Base-by-base conservation (phyloP, 1,139 yeast genomes). In the Blastobotrys raffinosifermentans region DNA sequence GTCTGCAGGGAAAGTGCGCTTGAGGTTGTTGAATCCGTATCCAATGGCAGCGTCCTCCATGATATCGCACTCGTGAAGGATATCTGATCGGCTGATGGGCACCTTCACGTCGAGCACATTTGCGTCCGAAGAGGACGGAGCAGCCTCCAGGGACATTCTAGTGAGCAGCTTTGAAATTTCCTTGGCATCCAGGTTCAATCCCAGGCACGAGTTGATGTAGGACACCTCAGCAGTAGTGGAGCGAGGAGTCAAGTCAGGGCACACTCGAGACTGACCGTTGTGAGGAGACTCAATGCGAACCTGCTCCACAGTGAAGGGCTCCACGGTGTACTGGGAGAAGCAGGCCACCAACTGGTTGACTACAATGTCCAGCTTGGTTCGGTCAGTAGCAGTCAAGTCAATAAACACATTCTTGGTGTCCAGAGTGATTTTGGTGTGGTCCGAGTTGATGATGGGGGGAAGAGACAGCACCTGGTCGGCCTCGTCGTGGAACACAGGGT, bases 41-140 rank as follows among this genome's bases (percentile, higher is more conserved):
- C 87, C 94, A 58, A 93, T 82, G 37, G 96, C 98, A 33, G 89
- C 96, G 63, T 93, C 99, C 65, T 93, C 99, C 95, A 93, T 84
- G 51, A 93, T 82, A 64, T 93, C 99, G 72, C 98, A 91, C 63
- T 87, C 95, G 64, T 93, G 99, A 56, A 93, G 73, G 46, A 93
- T 76, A 63, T 93, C 99, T 7, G 97, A 80, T 68, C 99, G 80
- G 32, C 98, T 91, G 53, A 86, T 80, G 49, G 99, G 98, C 44
- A 91, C 75, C 32, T 67, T 60, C 39, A 91, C 94, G 40, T 81
- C 79, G 40, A 89, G 58, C 29, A 74, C 49, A 47, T 77, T 72
- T 15, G 67, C 53, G 47, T 77, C 73, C 3, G 60, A 54, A 4
- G 64, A 44, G 3, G 80, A 67, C 21, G 77, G 77, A 20, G 61